Percentiles rank a stretch among this genome's conserved stretches.
Evolutionary conservation across 805 yeast species (phyloP).

Genomic region (Cyberlindnera amylophila): DNA sequence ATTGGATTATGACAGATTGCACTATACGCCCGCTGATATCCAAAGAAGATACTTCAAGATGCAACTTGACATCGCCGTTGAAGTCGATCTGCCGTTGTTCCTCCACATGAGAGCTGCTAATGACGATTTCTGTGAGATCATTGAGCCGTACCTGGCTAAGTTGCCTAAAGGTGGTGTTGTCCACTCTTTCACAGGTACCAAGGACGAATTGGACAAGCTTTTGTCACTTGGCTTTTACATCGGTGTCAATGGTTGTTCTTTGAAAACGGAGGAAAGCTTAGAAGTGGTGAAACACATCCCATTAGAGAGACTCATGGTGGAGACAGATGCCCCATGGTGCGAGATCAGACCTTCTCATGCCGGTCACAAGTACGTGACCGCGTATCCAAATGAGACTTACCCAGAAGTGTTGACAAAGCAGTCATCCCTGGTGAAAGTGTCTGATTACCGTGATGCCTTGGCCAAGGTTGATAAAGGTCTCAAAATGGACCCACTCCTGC

Average conservation of each 20-base stretch:
- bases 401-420: constrained; percentile 34
- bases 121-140: constrained; percentile 65
- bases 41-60: constrained; percentile 65
- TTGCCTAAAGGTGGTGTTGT: constrained; percentile 63
- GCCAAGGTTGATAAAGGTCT: constrained; percentile 11
- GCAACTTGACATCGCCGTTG: constrained; percentile 67
- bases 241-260: constrained; percentile 91
- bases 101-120: constrained; percentile 87
- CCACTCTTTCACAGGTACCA: constrained; percentile 90
- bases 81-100: constrained; percentile 69
- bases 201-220: constrained; percentile 55
- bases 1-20: constrained; percentile 85
- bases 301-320: constrained; percentile 65
- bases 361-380: constrained; percentile 52
- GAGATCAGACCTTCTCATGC: constrained; percentile 84
- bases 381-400: constrained; percentile 54
- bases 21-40: constrained; percentile 63
- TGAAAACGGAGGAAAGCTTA: constrained; percentile 72
- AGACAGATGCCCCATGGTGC: constrained; percentile 99
- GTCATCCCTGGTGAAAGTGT: constrained; percentile 13
- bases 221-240: constrained; percentile 61
- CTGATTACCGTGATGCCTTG: constrained; percentile 11
- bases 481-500: constrained; percentile 47
- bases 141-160: constrained; percentile 49
- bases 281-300: constrained; percentile 69